phyloP scores from a whole-genome alignment of 768 basidiomycete genomes.

The Podaxis sp. region DNA sequence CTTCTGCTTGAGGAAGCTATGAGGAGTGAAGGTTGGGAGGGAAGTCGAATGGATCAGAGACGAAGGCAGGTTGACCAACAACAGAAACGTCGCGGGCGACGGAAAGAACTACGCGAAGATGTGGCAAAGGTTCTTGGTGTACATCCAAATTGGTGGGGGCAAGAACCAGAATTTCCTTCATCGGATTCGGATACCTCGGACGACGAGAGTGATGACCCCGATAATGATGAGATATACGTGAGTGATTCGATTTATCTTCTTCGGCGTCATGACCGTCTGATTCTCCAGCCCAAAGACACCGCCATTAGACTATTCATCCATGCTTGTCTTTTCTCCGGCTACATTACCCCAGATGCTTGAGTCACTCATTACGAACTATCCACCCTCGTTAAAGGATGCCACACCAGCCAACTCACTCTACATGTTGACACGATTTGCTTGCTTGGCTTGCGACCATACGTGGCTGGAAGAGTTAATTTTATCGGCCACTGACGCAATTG shows the following conservation, averaged over 20 bases:
- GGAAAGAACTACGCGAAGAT: constrained; percentile 55
- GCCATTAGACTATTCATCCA: constrained; percentile 71
- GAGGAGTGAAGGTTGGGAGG: constrained; percentile 82
- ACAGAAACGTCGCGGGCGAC: constrained; percentile 50
- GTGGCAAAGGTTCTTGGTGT: constrained; percentile 60
- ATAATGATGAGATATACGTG: constrained; percentile 48
- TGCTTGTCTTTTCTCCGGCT: constrained; percentile 91
- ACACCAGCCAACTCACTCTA: constrained; percentile 92
- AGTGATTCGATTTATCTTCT: constrained; percentile 31
- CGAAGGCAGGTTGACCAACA: constrained; percentile 60
- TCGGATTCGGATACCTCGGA: constrained; percentile 39
- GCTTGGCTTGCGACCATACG: constrained; percentile 81
- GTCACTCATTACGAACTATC: constrained; percentile 77
- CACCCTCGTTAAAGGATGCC: constrained; percentile 67
- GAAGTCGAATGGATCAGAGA: constrained; percentile 71
- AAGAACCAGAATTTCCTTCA: constrained; percentile 42
- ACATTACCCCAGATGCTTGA: constrained; percentile 78
- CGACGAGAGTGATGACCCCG: constrained; percentile 49
- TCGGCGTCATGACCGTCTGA: constrained; percentile 12
- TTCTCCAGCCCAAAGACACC: constrained; percentile 56
- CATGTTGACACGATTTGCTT: constrained; percentile 91
- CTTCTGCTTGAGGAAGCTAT: constrained; percentile 88
- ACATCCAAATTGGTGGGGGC: constrained; percentile 65
- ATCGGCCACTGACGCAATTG: constrained; percentile 88
- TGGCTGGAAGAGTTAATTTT: constrained; percentile 94